Evolutionary conservation across 768 basidiomycete genomes (phyloP).

Genomic region (Candolleomyces eurysporus): DNA sequence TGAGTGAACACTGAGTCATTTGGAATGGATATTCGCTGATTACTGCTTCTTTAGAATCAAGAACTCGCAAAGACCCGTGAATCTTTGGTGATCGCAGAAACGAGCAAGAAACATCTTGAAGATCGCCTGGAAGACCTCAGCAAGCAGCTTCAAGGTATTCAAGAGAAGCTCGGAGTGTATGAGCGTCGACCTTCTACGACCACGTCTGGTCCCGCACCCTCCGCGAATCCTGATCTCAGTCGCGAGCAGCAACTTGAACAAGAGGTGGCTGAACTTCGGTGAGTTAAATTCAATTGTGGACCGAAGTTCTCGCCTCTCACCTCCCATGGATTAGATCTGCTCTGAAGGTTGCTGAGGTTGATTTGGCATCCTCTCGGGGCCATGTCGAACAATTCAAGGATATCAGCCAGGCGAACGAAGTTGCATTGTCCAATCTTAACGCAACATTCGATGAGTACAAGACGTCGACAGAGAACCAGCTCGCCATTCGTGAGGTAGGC

Average conservation of each 20-base stretch:
- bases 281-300: no score
- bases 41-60: constrained; percentile 40
- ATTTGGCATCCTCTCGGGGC: constrained; percentile 63
- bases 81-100: constrained; percentile 67
- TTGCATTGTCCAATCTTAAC: constrained; percentile 67
- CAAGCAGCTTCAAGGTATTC: constrained; percentile 67
- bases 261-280: constrained; percentile 79
- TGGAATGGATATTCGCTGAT: constrained; percentile 12
- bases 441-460: constrained; percentile 80
- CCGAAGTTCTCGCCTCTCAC: no score
- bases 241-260: constrained; percentile 79
- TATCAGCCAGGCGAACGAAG: constrained; percentile 81
- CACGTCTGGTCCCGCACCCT: constrained; percentile 28
- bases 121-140: constrained; percentile 63
- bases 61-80: constrained; percentile 72
- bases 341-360: constrained; percentile 76
- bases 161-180: constrained; percentile 85
- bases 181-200: constrained; percentile 57
- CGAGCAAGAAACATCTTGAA: constrained; percentile 76
- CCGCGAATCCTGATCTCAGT: constrained; percentile 40
- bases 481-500: constrained; percentile 65
- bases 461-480: constrained; percentile 63
- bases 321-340: constrained; percentile 33
- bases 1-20: constrained; percentile 31
- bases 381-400: constrained; percentile 86